phyloP scores from a whole-genome alignment of 768 basidiomycete genomes.

The Boletus vermiculosoides region DNA sequence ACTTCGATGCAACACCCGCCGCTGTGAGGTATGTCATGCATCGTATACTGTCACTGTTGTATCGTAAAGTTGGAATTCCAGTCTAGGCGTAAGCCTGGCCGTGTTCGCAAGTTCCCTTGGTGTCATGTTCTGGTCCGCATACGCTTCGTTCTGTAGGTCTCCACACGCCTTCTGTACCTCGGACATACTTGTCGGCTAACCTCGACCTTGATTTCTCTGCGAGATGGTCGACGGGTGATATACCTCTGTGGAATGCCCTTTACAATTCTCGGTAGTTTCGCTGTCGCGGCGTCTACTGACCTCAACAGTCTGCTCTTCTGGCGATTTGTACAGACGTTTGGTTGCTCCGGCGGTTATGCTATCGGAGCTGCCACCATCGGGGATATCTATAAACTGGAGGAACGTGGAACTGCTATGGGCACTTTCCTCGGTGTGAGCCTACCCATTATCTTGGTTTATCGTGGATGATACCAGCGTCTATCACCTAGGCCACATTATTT shows the following conservation, averaged over 20 bases:
- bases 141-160: constrained; percentile 48
- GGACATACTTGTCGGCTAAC: neutral
- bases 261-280: constrained; percentile 56
- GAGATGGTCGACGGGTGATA: constrained; percentile 64
- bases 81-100: constrained; percentile 52
- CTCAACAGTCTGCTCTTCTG: constrained; percentile 50
- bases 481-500: constrained; percentile 43
- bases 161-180: neutral
- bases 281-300: constrained; percentile 50
- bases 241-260: constrained; percentile 62
- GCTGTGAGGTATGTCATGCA: constrained; percentile 50
- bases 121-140: constrained; percentile 51
- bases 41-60: neutral
- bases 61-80: constrained; percentile 9
- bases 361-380: constrained; percentile 61
- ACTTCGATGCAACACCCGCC: constrained; percentile 55
- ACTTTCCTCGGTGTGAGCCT: constrained; percentile 50
- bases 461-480: neutral
- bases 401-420: constrained; percentile 59
- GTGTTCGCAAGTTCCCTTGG: constrained; percentile 45
- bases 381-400: constrained; percentile 65
- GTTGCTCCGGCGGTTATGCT: constrained; percentile 54
- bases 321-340: constrained; percentile 65
- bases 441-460: neutral
- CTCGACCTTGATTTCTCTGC: neutral